Evolutionary conservation across 768 basidiomycete species (phyloP).

Genomic region (Kwoniella sp.): DNA sequence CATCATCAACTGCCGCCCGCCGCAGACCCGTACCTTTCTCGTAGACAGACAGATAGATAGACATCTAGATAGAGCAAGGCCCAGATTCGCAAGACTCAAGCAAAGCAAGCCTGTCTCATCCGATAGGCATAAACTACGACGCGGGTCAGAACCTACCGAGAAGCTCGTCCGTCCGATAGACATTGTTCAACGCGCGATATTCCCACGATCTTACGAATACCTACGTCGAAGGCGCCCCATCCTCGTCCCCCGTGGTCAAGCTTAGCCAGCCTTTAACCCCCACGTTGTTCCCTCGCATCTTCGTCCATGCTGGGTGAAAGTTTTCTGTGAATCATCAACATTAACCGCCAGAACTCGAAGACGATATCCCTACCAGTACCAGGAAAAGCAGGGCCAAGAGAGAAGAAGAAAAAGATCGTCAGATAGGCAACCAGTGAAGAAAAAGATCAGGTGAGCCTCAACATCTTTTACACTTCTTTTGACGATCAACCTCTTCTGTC

Average conservation of each 20-base stretch:
- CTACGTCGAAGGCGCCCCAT: neutral
- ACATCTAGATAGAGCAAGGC: too few relatives aligned
- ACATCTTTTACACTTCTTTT: neutral
- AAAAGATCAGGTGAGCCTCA: neutral
- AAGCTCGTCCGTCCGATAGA: neutral
- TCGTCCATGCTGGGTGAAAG: too few relatives aligned
- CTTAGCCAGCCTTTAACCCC: neutral
- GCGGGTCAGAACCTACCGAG: neutral
- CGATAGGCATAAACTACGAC: neutral
- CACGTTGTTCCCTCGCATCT: too few relatives aligned
- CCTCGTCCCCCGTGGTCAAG: neutral
- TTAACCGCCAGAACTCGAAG: too few relatives aligned
- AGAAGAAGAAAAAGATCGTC: neutral
- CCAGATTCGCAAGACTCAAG: neutral
- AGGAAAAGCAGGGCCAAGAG: neutral
- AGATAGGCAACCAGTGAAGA: neutral
- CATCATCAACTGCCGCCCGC: neutral
- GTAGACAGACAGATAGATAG: too few relatives aligned
- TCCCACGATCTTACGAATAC: constrained; percentile 1
- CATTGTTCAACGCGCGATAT: neutral
- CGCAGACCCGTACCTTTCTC: neutral
- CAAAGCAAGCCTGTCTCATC: neutral
- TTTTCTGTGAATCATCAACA: too few relatives aligned
- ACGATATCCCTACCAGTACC: too few relatives aligned
- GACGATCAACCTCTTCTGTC: neutral